Conservation (phyloP, 257 asterid genomes). For the Solanum sitiens region DNA sequence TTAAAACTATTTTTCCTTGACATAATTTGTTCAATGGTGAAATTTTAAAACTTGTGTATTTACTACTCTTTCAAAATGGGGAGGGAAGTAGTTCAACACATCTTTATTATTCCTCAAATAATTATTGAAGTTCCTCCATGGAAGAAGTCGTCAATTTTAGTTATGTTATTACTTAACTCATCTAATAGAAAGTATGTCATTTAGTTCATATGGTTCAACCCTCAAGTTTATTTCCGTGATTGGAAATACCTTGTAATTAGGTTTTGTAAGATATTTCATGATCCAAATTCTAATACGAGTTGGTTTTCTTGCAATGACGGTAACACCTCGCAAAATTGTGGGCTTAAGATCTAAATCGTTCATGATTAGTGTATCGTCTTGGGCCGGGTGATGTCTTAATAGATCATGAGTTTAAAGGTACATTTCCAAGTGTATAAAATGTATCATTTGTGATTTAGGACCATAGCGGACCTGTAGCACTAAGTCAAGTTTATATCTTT, state of each 20-base stretch:
- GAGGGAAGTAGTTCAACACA: not conserved
- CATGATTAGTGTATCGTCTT: not conserved
- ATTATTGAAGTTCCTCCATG: not conserved
- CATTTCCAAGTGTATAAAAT: too few relatives aligned
- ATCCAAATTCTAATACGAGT: not conserved
- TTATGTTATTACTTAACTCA: not conserved
- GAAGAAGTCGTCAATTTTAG: not conserved
- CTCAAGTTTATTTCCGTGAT: not conserved
- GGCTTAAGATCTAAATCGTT: not conserved
- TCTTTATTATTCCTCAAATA: not conserved
- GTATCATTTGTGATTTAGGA: not conserved
- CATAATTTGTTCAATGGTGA: not conserved
- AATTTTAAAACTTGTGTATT: not conserved
- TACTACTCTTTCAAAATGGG: not conserved
- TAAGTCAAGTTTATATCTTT: not conserved
- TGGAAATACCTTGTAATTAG: not conserved
- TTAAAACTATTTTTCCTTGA: not conserved
- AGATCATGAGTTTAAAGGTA: not conserved
- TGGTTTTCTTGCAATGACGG: not conserved
- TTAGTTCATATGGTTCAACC: not conserved
- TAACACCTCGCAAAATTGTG: too few relatives aligned
- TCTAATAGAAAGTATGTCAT: not conserved
- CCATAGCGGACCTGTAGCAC: not conserved
- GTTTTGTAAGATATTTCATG: not conserved
- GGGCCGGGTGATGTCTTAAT: not conserved